phyloP scores from a whole-genome alignment of 192 early-diverging fungal genomes.

The Jimgerdemannia flammicorona region DNA sequence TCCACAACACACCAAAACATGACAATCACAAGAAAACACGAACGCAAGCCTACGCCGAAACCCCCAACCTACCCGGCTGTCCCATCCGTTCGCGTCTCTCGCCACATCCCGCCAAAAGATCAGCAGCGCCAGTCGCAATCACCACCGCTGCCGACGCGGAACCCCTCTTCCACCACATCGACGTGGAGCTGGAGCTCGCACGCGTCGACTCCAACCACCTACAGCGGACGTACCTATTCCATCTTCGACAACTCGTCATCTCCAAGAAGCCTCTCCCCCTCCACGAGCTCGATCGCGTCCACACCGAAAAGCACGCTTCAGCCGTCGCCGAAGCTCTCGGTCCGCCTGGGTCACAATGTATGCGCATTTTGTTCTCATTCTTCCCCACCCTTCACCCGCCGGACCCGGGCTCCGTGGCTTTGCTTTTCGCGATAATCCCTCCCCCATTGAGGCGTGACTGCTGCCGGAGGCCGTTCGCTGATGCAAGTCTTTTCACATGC shows the following conservation, averaged over 20 bases:
- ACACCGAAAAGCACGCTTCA: background rate
- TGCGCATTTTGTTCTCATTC: background rate
- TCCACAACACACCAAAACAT: background rate
- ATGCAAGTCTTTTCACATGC: background rate
- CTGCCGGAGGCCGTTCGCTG: too few species aligned
- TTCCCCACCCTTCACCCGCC: background rate
- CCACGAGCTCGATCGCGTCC: background rate
- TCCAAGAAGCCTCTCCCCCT: background rate
- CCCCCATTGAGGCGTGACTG: too few species aligned
- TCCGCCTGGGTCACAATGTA: slow-evolving; percentile 2
- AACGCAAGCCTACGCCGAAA: background rate
- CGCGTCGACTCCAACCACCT: background rate
- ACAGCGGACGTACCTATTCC: background rate
- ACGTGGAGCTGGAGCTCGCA: background rate
- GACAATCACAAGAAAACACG: background rate
- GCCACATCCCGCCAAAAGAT: background rate
- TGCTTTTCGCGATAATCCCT: too few species aligned
- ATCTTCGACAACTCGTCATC: background rate
- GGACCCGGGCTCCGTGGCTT: background rate
- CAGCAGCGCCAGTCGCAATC: background rate
- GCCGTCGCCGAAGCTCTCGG: background rate
- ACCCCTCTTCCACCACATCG: background rate
- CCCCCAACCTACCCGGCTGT: background rate
- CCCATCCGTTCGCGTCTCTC: background rate
- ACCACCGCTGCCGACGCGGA: background rate